These are phyloP conservation scores for Alternaria ethzedia DNA, from an alignment of 2,329 filamentous ascomycete genomes.

Conservation along the genomic window DNA sequence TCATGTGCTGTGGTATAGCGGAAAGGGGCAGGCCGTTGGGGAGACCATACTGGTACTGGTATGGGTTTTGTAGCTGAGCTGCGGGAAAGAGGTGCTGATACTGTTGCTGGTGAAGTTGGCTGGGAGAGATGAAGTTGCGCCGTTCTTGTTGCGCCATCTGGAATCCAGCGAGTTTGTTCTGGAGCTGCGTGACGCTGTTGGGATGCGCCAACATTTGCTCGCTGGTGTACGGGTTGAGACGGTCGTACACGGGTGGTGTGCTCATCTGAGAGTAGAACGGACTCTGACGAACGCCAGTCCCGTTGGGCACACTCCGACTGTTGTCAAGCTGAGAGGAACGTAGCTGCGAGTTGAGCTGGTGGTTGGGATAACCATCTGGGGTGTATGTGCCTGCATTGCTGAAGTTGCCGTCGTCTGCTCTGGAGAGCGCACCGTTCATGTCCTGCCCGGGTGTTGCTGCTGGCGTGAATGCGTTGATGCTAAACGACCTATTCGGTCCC, in stretches of 20 bases:
- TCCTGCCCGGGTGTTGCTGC: constrained; percentile 33
- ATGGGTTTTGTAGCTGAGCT: constrained; percentile 46
- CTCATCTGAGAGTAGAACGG: constrained; percentile 56
- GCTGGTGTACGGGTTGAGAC: constrained; percentile 51
- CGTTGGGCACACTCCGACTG: constrained; percentile 53
- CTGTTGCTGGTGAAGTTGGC: constrained; percentile 41
- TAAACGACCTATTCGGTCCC: constrained; percentile 40
- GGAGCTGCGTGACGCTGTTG: constrained; percentile 54
- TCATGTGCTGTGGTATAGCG: constrained; percentile 40
- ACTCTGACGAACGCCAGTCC: constrained; percentile 52
- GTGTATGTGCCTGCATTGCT: constrained; percentile 40
- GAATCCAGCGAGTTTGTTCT: constrained; percentile 57
- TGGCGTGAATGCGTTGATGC: constrained; percentile 34
- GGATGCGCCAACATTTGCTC: constrained; percentile 51
- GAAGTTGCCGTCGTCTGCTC: constrained; percentile 26
- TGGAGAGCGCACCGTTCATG: constrained; percentile 22
- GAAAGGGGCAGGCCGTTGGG: constrained; percentile 47
- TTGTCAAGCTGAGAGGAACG: constrained; percentile 49
- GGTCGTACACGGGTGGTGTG: constrained; percentile 54
- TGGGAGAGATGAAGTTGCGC: constrained; percentile 41
- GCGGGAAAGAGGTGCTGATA: constrained; percentile 45
- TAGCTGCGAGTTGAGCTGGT: constrained; percentile 45
- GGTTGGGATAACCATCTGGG: constrained; percentile 43
- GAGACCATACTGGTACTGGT: constrained; percentile 45
- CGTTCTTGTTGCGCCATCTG: constrained; percentile 53